Evolutionary conservation across 2,329 filamentous ascomycete genomes (phyloP).

Genomic region (Fusarium mundagurra): DNA sequence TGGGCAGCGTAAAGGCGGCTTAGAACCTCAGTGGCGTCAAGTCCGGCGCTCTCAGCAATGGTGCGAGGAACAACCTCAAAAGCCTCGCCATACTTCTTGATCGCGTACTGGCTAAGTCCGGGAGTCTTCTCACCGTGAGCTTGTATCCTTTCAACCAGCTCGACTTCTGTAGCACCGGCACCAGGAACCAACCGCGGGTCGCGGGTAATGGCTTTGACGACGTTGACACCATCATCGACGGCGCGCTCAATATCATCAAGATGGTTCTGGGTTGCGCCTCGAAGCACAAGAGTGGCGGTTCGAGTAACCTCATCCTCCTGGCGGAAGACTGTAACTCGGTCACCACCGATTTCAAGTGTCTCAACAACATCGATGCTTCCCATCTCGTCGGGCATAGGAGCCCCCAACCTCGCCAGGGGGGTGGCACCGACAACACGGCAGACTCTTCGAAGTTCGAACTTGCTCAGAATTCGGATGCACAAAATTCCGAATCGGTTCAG

Average conservation of each 20-base stretch:
- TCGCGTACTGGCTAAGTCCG: constrained; percentile 93
- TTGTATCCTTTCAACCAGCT: constrained; percentile 91
- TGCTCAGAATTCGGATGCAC: constrained; percentile 95
- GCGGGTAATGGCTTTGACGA: constrained; percentile 96
- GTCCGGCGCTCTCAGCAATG: constrained; percentile 91
- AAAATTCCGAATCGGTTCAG: constrained; percentile 97
- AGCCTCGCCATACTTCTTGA: constrained; percentile 96
- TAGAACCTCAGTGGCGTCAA: constrained; percentile 97
- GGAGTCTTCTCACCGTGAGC: constrained; percentile 91
- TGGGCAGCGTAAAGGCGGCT: constrained; percentile 94
- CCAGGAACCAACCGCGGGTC: constrained; percentile 92
- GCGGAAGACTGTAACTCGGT: constrained; percentile 97
- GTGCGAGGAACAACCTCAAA: constrained; percentile 97
- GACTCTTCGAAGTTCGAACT: constrained; percentile 94
- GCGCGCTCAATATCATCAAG: constrained; percentile 96
- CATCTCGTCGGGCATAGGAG: constrained; percentile 99
- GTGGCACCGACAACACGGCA: constrained; percentile 97
- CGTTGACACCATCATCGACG: constrained; percentile 97
- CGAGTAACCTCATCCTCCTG: constrained; percentile 93
- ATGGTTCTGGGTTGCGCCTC: constrained; percentile 97
- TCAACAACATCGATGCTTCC: constrained; percentile 93
- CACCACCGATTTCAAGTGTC: constrained; percentile 96
- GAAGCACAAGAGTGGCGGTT: constrained; percentile 92
- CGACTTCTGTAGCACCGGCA: constrained; percentile 92
- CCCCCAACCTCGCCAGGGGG: constrained; percentile 92